phyloP scores from a whole-genome alignment of 805 yeast species.

The Metschnikowia santaceciliae region DNA sequence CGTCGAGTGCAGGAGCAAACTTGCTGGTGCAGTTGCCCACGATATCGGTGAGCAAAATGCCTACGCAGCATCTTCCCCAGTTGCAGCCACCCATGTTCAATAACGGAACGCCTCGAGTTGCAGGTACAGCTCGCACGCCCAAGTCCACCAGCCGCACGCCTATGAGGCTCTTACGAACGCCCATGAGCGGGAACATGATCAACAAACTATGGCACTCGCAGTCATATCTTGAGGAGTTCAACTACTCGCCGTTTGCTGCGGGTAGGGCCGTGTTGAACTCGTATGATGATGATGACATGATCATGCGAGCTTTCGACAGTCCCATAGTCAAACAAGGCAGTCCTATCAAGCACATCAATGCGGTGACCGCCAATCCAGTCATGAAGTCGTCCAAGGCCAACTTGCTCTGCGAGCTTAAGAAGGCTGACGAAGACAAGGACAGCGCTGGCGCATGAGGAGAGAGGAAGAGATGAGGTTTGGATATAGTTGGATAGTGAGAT shows the following conservation, averaged over 20 bases:
- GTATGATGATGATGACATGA: slow-evolving; percentile 46
- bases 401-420: slow-evolving; percentile 13
- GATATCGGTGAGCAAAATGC: slow-evolving; percentile 8
- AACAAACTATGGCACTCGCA: slow-evolving; percentile 64
- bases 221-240: slow-evolving; percentile 62
- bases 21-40: slow-evolving; percentile 13
- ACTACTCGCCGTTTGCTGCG: slow-evolving; percentile 40
- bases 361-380: slow-evolving; percentile 18
- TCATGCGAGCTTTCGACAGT: slow-evolving; percentile 37
- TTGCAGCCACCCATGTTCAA: slow-evolving; percentile 11
- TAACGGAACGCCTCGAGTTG: slow-evolving; percentile 12
- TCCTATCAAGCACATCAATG: slow-evolving; percentile 19
- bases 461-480: not conserved
- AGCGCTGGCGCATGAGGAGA: slow-evolving; percentile 3
- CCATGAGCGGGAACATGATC: slow-evolving; percentile 42
- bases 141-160: slow-evolving; percentile 34
- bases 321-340: slow-evolving; percentile 16
- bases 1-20: slow-evolving; percentile 2
- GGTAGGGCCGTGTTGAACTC: slow-evolving; percentile 26
- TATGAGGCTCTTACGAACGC: slow-evolving; percentile 33
- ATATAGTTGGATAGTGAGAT: no score
- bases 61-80: slow-evolving; percentile 7
- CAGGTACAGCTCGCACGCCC: slow-evolving; percentile 26
- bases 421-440: slow-evolving; percentile 7
- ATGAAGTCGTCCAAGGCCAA: slow-evolving; percentile 2